Percentiles rank a stretch among this genome's conserved stretches.
These are phyloP conservation scores for Xerocomus nothofagi DNA, from an alignment of 1,284 basidiomycete species.

Conservation along the genomic window DNA sequence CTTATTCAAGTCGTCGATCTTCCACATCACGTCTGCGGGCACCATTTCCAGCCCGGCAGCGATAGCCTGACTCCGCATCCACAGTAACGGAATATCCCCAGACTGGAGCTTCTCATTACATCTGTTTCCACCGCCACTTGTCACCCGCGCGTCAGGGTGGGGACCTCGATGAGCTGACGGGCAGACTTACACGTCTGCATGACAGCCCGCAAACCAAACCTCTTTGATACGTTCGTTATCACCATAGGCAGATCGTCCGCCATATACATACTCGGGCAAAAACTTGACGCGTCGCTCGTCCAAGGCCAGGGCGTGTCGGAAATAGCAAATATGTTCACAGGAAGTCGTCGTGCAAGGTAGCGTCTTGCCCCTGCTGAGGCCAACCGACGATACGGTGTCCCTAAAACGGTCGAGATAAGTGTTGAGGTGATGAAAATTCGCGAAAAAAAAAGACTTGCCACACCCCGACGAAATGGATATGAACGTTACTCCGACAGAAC, in stretches of 20 bases:
- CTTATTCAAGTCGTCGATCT: slow-evolving; percentile 30
- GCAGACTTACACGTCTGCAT: slow-evolving; percentile 36
- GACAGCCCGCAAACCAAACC: slow-evolving; percentile 39
- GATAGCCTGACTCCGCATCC: slow-evolving; percentile 37
- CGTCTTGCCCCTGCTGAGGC: slow-evolving; percentile 28
- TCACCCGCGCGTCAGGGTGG: slow-evolving; percentile 4
- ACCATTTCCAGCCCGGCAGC: slow-evolving; percentile 24
- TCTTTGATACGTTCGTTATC: slow-evolving; percentile 32
- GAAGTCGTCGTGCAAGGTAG: slow-evolving; percentile 32
- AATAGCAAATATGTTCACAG: slow-evolving; percentile 32
- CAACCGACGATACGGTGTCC: slow-evolving; percentile 39
- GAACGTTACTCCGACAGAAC: slow-evolving; percentile 27
- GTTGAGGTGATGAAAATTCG: neutral
- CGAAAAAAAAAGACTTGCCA: slow-evolving; percentile 29
- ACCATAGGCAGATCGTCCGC: slow-evolving; percentile 17
- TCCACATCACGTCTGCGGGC: slow-evolving; percentile 30
- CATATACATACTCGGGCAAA: slow-evolving; percentile 38
- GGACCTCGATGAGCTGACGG: neutral
- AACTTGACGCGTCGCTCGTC: slow-evolving; percentile 45
- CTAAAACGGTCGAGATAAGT: slow-evolving; percentile 10
- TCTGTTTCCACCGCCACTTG: slow-evolving; percentile 34
- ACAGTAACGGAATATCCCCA: slow-evolving; percentile 34
- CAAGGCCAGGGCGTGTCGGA: slow-evolving; percentile 36
- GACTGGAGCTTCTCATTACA: slow-evolving; percentile 30
- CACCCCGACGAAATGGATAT: slow-evolving; percentile 40